These are phyloP conservation scores for Atkinsonella hypoxylon DNA, from an alignment of 2,329 filamentous ascomycete genomes.

Conservation along the genomic window DNA sequence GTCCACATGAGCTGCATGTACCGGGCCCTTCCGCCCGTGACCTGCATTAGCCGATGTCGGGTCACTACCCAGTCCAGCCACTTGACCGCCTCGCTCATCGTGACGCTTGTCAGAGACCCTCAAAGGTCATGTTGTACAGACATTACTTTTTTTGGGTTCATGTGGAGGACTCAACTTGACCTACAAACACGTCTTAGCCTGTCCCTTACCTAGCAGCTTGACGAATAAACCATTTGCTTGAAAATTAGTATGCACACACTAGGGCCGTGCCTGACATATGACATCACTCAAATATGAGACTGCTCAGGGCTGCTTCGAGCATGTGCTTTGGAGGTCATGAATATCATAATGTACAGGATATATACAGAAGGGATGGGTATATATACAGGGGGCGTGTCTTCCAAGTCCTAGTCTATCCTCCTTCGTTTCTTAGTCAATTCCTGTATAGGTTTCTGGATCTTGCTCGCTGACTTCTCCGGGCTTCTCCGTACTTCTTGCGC, in stretches of 20 bases:
- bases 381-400: slow-evolving; percentile 25
- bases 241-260: background rate
- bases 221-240: too few species aligned
- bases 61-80: background rate
- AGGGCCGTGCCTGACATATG: background rate
- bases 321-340: slow-evolving; percentile 3
- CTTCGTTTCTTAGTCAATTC: slow-evolving; percentile 29
- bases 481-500: slow-evolving; percentile 27
- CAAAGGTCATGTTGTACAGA: background rate
- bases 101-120: background rate
- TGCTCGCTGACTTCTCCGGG: slow-evolving; percentile 33
- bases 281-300: background rate
- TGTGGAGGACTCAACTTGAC: background rate
- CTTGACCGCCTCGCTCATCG: background rate
- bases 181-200: background rate
- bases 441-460: slow-evolving; percentile 34
- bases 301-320: background rate
- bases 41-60: slow-evolving; percentile 1
- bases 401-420: slow-evolving; percentile 26
- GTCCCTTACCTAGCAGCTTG: too few species aligned
- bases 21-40: background rate
- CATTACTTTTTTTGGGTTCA: background rate
- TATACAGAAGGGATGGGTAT: slow-evolving; percentile 23
- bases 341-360: slow-evolving; percentile 24
- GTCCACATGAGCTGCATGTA: slow-evolving; percentile 1